Evolutionary conservation across 805 yeast species (phyloP).

Genomic region (Candida andamanensis): DNA sequence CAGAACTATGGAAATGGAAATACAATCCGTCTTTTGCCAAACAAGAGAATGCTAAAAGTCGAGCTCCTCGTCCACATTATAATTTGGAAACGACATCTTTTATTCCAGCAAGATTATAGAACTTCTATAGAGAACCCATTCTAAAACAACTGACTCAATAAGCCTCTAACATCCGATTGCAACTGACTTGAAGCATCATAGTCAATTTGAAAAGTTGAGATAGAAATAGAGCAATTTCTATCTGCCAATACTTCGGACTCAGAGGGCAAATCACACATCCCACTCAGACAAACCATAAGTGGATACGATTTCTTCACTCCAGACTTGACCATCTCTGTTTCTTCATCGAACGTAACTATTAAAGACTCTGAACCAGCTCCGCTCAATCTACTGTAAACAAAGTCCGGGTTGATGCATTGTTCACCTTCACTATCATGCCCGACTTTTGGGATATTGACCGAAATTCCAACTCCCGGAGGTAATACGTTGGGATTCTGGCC

Average conservation of each 20-base stretch:
- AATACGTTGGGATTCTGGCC: slow-evolving; percentile 34
- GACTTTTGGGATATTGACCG: slow-evolving; percentile 46
- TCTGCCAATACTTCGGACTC: slow-evolving; percentile 29
- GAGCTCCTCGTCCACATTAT: slow-evolving; percentile 12
- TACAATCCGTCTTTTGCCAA: slow-evolving; percentile 11
- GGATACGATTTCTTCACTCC: slow-evolving; percentile 11
- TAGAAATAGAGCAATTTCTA: slow-evolving; percentile 37
- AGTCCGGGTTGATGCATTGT: slow-evolving; percentile 40
- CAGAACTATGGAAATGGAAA: slow-evolving; percentile 14
- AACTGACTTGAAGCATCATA: slow-evolving; percentile 30
- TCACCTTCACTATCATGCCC: slow-evolving; percentile 29
- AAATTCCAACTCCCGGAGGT: slow-evolving; percentile 43
- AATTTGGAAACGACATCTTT: slow-evolving; percentile 2
- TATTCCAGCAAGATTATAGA: slow-evolving; percentile 1
- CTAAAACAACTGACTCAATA: slow-evolving; percentile 9
- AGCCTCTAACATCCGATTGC: slow-evolving; percentile 13
- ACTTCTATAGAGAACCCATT: neutral
- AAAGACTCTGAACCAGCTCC: slow-evolving; percentile 34
- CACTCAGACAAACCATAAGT: slow-evolving; percentile 29
- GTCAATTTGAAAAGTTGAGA: slow-evolving; percentile 47
- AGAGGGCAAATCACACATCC: slow-evolving; percentile 42
- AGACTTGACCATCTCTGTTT: slow-evolving; percentile 22
- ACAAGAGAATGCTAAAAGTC: slow-evolving; percentile 10
- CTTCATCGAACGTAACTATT: slow-evolving; percentile 33
- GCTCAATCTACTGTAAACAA: slow-evolving; percentile 41